These are phyloP conservation scores for Backusella circina DNA, from an alignment of 192 early-diverging fungal genomes.

Conservation along the genomic window DNA sequence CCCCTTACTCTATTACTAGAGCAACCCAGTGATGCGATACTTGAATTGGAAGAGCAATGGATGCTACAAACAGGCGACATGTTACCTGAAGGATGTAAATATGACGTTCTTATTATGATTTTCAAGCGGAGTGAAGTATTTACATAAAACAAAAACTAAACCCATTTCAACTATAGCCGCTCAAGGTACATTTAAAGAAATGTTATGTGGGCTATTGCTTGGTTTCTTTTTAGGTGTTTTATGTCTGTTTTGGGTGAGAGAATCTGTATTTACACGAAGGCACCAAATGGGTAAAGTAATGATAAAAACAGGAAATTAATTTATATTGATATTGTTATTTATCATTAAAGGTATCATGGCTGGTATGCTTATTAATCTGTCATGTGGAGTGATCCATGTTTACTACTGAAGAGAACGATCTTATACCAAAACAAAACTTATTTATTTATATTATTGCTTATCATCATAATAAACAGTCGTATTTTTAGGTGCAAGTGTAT, in stretches of 20 bases:
- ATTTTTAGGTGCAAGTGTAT: no score
- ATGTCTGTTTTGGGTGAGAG: conserved; percentile 49
- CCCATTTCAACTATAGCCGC: no score
- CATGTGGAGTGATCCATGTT: conserved; percentile 42
- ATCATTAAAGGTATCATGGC: conserved; percentile 28
- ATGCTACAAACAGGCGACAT: conserved; percentile 49
- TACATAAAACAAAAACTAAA: no score
- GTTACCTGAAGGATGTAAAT: conserved; percentile 53
- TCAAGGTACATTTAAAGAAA: conserved; percentile 44
- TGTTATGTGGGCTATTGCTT: conserved; percentile 51
- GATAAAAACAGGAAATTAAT: background rate
- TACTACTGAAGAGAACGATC: conserved; percentile 31
- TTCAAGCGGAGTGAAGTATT: background rate
- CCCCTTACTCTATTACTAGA: background rate
- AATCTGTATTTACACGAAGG: conserved; percentile 46
- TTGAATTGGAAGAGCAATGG: conserved; percentile 48
- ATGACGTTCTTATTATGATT: background rate
- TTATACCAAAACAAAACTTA: background rate
- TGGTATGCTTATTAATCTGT: conserved; percentile 45
- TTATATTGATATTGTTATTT: background rate
- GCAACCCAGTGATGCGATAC: conserved; percentile 27
- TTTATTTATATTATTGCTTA: background rate
- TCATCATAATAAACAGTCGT: no score
- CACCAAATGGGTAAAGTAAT: conserved; percentile 43
- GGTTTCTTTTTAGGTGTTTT: conserved; percentile 55